Evolutionary conservation across 768 basidiomycete species (phyloP).

Genomic region (Rhizopogon rudus): DNA sequence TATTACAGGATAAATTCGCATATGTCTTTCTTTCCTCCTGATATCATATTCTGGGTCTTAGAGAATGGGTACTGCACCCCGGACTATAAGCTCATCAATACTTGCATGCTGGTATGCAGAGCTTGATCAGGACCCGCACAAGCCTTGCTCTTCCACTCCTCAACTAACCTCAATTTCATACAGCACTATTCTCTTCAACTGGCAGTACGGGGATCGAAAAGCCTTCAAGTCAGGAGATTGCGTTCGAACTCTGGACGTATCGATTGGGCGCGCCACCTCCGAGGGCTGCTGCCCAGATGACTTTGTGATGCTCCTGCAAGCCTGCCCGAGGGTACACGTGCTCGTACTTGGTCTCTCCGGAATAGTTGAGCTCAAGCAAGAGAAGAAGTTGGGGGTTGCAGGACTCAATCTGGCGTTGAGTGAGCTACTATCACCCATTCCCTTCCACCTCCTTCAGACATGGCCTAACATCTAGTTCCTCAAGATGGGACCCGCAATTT

Average conservation of each 20-base stretch:
- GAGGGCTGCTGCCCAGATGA: not conserved
- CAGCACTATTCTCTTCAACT: constrained; percentile 12
- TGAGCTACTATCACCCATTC: constrained; percentile 37
- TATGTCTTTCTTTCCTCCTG: constrained; percentile 18
- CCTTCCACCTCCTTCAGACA: constrained; percentile 37
- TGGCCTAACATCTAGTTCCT: constrained; percentile 36
- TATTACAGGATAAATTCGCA: not conserved
- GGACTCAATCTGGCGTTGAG: constrained; percentile 25
- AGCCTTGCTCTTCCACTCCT: constrained; percentile 22
- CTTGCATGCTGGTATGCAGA: constrained; percentile 20
- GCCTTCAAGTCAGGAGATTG: not conserved
- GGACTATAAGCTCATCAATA: constrained; percentile 14
- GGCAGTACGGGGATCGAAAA: constrained; percentile 7
- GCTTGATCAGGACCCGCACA: constrained; percentile 25
- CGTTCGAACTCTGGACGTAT: not conserved
- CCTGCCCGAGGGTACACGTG: constrained; percentile 20
- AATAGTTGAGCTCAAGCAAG: constrained; percentile 12
- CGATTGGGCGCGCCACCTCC: too few species aligned
- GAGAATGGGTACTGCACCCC: constrained; percentile 22
- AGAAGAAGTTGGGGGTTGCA: constrained; percentile 11
- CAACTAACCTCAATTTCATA: constrained; percentile 12
- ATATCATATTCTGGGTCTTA: constrained; percentile 18
- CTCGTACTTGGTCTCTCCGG: constrained; percentile 13
- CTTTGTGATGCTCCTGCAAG: constrained; percentile 7
- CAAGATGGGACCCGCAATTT: not conserved